Evolutionary conservation across 257 asterid species (phyloP), one percentile per base, ranked within the genome.

Genomic region (Nicotiana noctiflora): DNA sequence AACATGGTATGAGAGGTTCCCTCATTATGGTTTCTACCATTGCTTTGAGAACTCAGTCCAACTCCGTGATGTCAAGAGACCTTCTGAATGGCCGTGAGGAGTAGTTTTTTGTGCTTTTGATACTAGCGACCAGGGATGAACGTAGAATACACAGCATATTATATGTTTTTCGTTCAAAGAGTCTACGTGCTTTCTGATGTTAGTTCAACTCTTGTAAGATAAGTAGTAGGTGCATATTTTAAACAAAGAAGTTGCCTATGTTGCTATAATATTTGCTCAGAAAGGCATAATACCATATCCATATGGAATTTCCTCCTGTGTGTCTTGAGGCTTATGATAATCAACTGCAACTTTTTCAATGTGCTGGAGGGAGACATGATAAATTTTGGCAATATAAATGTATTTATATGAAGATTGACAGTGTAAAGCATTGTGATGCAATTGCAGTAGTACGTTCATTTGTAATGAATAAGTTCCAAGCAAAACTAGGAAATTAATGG

Each of bases 1-100:
- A 6, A 96, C 99, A 0, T 96, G 98, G 99, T 96, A 94, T 34
- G 99, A 96, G 89, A 86, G 85, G 55, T 92, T 82, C 85, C 98
- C 99, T 2, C 98, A 96, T 83, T 96, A 81, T 60, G 97, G 97
- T 37, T 96, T 96, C 91, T 88, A 87, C 83, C 98, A 96, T 87
- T 96, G 98, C 88, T 92, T 90, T 59, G 93, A 94, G 87, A 96
- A 94, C 90, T 93, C 98, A 4, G 90, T 83, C 40, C 93, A 89
- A 84, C 93, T 94, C 49, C 89, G 97, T 0, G 88, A 89, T 8
- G 97, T 96, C 19, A 80, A 90, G 82, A 91, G 82, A 56, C 98
- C 97, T 34, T 95, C 98, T 0, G 98, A 91, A 8, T 92, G 91
- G 94, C 53, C 84, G n/a, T 86, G 75, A 80, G 72, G 25, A 18